These are phyloP conservation scores for Dipodascus albidus DNA, from an alignment of 805 yeast genomes.

Conservation along the genomic window DNA sequence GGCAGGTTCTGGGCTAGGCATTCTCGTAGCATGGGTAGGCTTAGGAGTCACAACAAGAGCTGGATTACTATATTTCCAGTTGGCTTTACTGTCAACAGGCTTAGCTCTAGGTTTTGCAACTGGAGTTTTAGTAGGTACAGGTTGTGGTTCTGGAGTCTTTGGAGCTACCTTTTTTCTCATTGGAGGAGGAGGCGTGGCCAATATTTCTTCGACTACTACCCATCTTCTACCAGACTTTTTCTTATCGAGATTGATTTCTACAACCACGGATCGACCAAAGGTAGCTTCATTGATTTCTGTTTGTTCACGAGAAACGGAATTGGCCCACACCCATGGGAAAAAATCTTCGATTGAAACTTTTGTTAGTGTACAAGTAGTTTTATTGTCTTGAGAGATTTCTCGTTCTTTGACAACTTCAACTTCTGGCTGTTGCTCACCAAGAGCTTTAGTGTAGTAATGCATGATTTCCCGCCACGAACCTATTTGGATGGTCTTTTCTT, in stretches of 20 bases:
- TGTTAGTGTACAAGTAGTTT: conserved; percentile 34
- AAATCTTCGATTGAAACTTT: conserved; percentile 74
- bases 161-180: background rate
- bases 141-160: background rate
- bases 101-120: background rate
- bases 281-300: conserved; percentile 48
- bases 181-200: conserved; percentile 11
- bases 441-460: background rate
- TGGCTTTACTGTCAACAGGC: background rate
- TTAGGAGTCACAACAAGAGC: background rate
- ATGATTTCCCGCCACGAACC: conserved; percentile 5
- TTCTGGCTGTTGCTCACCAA: conserved; percentile 3
- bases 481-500: conserved; percentile 8
- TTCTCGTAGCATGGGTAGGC: background rate
- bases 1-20: background rate
- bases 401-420: conserved; percentile 5
- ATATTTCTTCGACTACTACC: conserved; percentile 22
- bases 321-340: conserved; percentile 86
- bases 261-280: conserved; percentile 73
- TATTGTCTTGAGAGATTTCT: conserved; percentile 12
- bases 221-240: conserved; percentile 32
- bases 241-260: conserved; percentile 69
- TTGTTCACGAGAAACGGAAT: conserved; percentile 65
- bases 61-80: background rate
- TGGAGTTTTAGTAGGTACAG: background rate